Evolutionary conservation across 1,139 yeast genomes (phyloP).

Genomic region (Keqinozyma sinolaborantium): DNA sequence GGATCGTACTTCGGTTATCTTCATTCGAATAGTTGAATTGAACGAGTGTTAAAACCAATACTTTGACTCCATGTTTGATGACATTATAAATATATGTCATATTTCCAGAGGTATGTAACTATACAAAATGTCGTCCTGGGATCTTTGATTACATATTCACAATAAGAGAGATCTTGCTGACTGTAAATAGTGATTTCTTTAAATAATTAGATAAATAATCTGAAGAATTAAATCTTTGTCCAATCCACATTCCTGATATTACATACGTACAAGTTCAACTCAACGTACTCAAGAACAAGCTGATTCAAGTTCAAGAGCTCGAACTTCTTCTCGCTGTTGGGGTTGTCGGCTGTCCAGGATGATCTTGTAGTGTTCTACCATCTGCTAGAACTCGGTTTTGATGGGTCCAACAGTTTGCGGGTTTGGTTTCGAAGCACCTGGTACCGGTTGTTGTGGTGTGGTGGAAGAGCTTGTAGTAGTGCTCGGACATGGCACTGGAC

Average conservation of each 20-base stretch:
- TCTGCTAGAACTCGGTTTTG: slow-evolving; percentile 27
- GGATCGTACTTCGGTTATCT: slow-evolving; percentile 24
- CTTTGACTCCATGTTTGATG: too few species aligned
- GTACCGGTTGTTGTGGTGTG: slow-evolving; percentile 38
- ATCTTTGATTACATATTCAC: too few species aligned
- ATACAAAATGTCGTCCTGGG: too few species aligned
- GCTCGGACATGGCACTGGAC: slow-evolving; percentile 44
- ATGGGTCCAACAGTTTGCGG: slow-evolving; percentile 24
- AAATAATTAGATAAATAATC: too few species aligned
- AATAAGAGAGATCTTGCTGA: too few species aligned
- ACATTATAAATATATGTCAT: too few species aligned
- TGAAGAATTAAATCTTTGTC: too few species aligned
- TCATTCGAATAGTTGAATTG: slow-evolving; percentile 34
- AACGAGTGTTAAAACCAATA: slow-evolving; percentile 52
- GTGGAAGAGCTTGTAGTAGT: slow-evolving; percentile 41
- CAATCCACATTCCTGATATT: too few species aligned
- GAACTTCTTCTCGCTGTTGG: slow-evolving; percentile 35
- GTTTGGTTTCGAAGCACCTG: slow-evolving; percentile 28
- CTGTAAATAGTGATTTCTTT: too few species aligned
- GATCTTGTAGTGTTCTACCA: slow-evolving; percentile 33
- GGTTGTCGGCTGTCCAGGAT: slow-evolving; percentile 37
- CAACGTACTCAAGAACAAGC: slow-evolving; percentile 67
- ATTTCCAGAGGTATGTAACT: too few species aligned
- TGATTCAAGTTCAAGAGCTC: slow-evolving; percentile 47
- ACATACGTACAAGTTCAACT: slow-evolving; percentile 62